Base-by-base conservation (phyloP, 129 eudicot species). In the Tanacetum coccineum region DNA sequence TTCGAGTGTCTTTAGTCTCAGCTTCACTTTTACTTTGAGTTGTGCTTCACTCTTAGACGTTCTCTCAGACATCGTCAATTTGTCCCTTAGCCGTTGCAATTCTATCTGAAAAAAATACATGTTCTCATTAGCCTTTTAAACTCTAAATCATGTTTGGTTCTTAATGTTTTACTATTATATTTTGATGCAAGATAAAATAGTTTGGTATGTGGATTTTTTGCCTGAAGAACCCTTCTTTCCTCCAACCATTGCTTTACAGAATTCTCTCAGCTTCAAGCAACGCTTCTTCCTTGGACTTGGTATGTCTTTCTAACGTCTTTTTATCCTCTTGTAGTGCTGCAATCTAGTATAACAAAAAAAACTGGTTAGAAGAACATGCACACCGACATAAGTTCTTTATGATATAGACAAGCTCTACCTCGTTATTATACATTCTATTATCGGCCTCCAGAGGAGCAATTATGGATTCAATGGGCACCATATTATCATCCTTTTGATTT, bases 371-470 rank as follows among this genome's bases (percentile, higher is more conserved):
- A 6, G 3, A 42, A 60, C 3, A 39, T 19, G 44, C 5, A 36
- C 18, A 18, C 15, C 0, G 2, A 50, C 54, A 18, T 19, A 32
- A 15, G 51, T 21, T 46, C 7, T 70, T n/a, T 55, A 62, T 4
- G 8, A 68, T 17, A 4, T 2, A 52, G 4, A 14, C 51, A 36
- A 5, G 71, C 49, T 18, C n/a, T 85, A 32, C 99, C 99, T 93
- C 87, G 58, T 80, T 82, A 70, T 76, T 89, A 64, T 82, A 74
- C 82, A 89, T 83, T 76, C 72, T 86, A 65, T 89, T 82, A 56
- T 93, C 88, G 9, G 99, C 95, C 70, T 93, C 96, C 1, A 93
- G 86, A 66, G 99, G 99, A 59, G 93, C 96, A 57, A 89, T 82
- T 66, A 89, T 59, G 32, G 88, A 82, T 57, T 93, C 99, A 67